Evolutionary conservation across 2,329 filamentous ascomycete genomes (phyloP), one percentile per base, ranked within the genome.

Genomic region (Leptographium flavum): DNA sequence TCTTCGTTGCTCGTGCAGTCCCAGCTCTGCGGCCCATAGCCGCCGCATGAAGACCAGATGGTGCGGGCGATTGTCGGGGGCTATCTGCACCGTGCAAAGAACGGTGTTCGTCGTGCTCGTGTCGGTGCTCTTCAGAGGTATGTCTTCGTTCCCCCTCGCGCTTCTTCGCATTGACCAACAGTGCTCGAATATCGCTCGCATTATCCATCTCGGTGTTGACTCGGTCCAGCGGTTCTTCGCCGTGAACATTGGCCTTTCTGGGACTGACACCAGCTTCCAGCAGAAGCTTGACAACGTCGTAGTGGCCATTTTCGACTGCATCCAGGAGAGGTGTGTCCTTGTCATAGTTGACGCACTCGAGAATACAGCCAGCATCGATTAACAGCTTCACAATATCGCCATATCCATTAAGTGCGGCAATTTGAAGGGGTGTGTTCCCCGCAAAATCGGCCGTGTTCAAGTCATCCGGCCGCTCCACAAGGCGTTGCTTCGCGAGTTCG

Each of bases 291-390:
- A 98, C 84, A 4, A 96, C 90, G 17, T 83, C 84, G 8, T 94
- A 60, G 58, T 98, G 88, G 1, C 86, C 86, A 56, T 98, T 98
- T 54, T 96, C 92, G 25, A 96, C 87, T 5, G 92, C 92, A 66
- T 98, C 92, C 45, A 98, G 81, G 31, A 98, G 72, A 25, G 92
- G 92, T 0, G 92, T 96, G 56, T 98, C 92, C 56, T 86, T 87
- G 55, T 87, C 82, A 55, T 86, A 80, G 55, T 83, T 80, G 47
- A 80, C 68, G 55, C 74, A 90, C 56, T 95, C 84, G 39, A 92
- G 73, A 45, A 85, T 82, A 62, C 88, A 94, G 30, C 86, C 85
- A 50, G 86, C 81, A 9, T 85, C 76, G 50, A 98, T 79, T 33
- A 98, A 67, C 44, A 94, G 82, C 58, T 84, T 80, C 33, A 96